These are phyloP conservation scores for Leccinum pellstonianum DNA, from an alignment of 768 basidiomycete species.

Conservation along the genomic window DNA sequence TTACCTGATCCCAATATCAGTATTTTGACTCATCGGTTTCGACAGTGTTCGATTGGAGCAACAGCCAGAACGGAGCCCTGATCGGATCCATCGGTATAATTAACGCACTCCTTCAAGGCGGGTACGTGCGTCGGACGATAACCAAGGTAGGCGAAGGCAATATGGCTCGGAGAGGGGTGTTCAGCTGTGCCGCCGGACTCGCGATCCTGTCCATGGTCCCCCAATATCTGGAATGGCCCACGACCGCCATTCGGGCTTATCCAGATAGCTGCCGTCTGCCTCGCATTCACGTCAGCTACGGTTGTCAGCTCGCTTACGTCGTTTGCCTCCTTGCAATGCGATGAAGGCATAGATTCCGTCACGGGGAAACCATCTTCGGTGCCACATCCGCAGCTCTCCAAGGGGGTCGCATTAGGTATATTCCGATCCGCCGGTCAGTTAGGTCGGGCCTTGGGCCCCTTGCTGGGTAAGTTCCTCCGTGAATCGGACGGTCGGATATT, in stretches of 20 bases:
- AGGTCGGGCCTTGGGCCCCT: constrained; percentile 87
- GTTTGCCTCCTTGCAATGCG: constrained; percentile 87
- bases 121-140: constrained; percentile 84
- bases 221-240: constrained; percentile 40
- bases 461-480: constrained; percentile 61
- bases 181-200: constrained; percentile 70
- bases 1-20: neutral
- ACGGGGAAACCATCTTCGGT: constrained; percentile 54
- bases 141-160: constrained; percentile 73
- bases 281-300: constrained; percentile 94
- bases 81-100: constrained; percentile 88
- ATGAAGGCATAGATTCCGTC: constrained; percentile 60
- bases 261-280: constrained; percentile 71
- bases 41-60: constrained; percentile 84
- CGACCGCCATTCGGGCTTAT: constrained; percentile 50
- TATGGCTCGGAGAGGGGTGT: constrained; percentile 82
- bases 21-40: constrained; percentile 1
- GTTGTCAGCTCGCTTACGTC: constrained; percentile 94
- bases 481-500: neutral
- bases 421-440: constrained; percentile 95
- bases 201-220: constrained; percentile 72
- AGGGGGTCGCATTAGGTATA: constrained; percentile 79
- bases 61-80: constrained; percentile 82
- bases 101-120: constrained; percentile 87
- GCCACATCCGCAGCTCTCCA: constrained; percentile 64